Base-by-base conservation (phyloP, 306 rosid species). In the Trifolium fragiferum region DNA sequence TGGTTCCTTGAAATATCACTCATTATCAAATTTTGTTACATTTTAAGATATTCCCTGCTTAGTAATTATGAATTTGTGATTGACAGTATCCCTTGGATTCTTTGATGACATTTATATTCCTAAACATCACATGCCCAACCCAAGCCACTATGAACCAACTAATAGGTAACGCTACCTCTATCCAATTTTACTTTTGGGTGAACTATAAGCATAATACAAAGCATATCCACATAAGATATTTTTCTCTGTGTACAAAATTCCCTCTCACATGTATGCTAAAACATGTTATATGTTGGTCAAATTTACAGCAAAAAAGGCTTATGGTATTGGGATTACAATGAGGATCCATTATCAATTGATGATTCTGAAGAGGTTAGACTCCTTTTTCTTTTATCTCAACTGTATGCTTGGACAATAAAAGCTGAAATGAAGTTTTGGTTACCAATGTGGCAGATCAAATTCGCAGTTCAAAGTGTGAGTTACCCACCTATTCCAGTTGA, bases 81-180 rank as follows among this genome's bases (percentile, higher is more conserved):
- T 81, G 83, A 73, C 96, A 93, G 96, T 93, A 67, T 84, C 92
- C 8, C 85, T 93, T 77, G 98, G 89, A 80, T 90, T 90, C 88
- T 93, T 93, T 60, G 92, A 90, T 32, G 98, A 93, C 72, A 85
- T 93, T 66, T 86, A 86, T 57, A 57, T 91, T 72, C 96, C 92
- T 27, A 62, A 7, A 49, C 82, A 86, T 74, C 84, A 85, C 57
- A n/a, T 93, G 43, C 93, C 93, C 37, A 10, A 4, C 71, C 92
- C 86, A 57, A 88, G 84, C 7, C 68, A 62, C 82, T 83, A 73
- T 76, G 76, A 8, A 67, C 44, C 86, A 15, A 41, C 33, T 47
- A 85, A 82, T 49, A 86, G 88, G 98, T 93, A 80, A 50, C 5
- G 10, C 14, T 30, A 60, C 68, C 43, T 49, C 58, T 73, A 32